These are phyloP conservation scores for Amylostereum chailletii DNA, from an alignment of 1,284 basidiomycete genomes.

Conservation along the genomic window DNA sequence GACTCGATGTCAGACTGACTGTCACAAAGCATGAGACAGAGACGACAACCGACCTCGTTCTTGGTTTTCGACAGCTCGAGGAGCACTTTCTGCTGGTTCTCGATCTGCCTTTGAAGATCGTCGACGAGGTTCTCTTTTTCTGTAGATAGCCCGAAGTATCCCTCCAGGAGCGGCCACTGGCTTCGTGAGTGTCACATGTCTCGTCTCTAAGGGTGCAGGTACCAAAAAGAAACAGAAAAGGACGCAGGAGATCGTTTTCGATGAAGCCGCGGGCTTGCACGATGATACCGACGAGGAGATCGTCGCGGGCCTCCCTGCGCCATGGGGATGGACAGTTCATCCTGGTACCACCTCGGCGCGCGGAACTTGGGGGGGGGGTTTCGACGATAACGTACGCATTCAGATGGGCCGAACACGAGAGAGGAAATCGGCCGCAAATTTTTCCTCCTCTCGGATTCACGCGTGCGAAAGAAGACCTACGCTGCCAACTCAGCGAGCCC, in stretches of 20 bases:
- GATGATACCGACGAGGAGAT: constrained; percentile 57
- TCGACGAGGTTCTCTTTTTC: constrained; percentile 70
- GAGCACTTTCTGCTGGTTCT: constrained; percentile 63
- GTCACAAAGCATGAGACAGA: constrained; percentile 78
- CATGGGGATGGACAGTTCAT: constrained; percentile 85
- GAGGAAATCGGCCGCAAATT: too few relatives aligned
- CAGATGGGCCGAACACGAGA: too few relatives aligned
- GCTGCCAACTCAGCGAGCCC: too few relatives aligned
- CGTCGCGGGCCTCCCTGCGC: constrained; percentile 34
- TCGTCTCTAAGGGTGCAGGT: constrained; percentile 40
- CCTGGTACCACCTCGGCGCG: constrained; percentile 29
- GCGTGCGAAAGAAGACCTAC: too few relatives aligned
- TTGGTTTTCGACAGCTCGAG: constrained; percentile 63
- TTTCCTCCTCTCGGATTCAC: too few relatives aligned
- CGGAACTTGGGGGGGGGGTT: too few relatives aligned
- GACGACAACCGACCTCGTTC: constrained; percentile 66
- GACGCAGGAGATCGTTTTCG: constrained; percentile 16
- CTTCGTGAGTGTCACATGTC: constrained; percentile 58
- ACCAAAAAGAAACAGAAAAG: constrained; percentile 30
- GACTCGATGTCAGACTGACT: not conserved
- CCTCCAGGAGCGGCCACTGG: constrained; percentile 53
- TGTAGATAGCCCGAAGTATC: constrained; percentile 61
- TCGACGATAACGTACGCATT: too few relatives aligned
- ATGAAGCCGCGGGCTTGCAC: constrained; percentile 39
- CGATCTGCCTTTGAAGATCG: constrained; percentile 68